Base-by-base conservation (phyloP, 2,329 filamentous ascomycete species). In the Bretziella fagacearum region DNA sequence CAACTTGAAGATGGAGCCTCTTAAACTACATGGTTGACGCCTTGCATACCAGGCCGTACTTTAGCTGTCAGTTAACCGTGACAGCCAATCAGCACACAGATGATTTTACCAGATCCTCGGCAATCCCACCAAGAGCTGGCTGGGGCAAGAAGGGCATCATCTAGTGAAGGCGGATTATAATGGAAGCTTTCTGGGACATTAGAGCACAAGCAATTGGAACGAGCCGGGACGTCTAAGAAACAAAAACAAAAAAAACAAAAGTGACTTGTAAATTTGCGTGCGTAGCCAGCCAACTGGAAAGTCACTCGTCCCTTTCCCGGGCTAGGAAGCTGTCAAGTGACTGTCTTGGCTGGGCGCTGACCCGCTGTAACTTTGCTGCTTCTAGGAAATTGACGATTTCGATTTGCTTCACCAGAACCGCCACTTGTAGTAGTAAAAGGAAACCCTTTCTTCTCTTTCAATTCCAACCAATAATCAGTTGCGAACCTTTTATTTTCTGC, bases 71-170 rank as follows among this genome's bases (percentile, higher is more conserved):
- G 47, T 43, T 43, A 49, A 26, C 46, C 43, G 25, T 37, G 25
- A 32, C 52, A 57, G 50, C 68, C 68, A 71, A 71, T 71, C 60
- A 65, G 48, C 55, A 50, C 54, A 51, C 54, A 57, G 53, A 55
- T 59, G 66, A 64, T 70, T 66, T 59, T 53, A 61, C 44, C 18
- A 39, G 59, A 63, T 65, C 66, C 68, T 71, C 68, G 69, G 69
- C 65, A 70, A 70, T 68, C 23, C 44, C 22, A 42, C 18, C 29
- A 29, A 46, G 41, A 44, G 44, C 41, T 35, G 47, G n/a, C n/a
- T n/a, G n/a, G n/a, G n/a, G n/a, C n/a, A n/a, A n/a, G n/a, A n/a
- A n/a, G 40, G 29, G 44, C 42, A 44, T 37, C 11, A 44, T 35
- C 20, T 32, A 25, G 40, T 43, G 35, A 39, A 5, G 13, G 17